Conservation (phyloP, 306 rosid species). For the Heteromeles arbutifolia region DNA sequence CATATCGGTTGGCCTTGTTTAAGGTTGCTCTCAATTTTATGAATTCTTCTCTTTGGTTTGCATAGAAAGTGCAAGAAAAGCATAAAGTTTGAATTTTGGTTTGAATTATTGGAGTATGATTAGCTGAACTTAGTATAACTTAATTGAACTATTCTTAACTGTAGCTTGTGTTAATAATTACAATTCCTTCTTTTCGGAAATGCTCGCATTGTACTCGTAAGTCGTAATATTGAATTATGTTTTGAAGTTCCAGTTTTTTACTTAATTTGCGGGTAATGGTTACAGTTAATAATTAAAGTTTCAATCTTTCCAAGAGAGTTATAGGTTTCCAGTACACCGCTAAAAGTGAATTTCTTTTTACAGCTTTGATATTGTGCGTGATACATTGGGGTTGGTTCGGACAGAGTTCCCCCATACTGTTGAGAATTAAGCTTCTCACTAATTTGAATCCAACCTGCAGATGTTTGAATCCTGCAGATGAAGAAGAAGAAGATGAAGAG, state of each 20-base stretch:
- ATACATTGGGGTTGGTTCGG: conserved; percentile 63
- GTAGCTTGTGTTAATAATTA: neutral
- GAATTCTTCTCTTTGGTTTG: neutral
- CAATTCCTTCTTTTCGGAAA: neutral
- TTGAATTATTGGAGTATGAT: neutral
- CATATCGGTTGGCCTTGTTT: conserved; percentile 90
- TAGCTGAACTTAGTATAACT: neutral
- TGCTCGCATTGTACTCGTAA: too few relatives aligned
- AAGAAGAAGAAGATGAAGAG: too few relatives aligned
- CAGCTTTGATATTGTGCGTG: conserved; percentile 86
- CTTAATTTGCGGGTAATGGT: neutral
- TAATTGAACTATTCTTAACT: neutral
- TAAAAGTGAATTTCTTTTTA: conserved; percentile 10
- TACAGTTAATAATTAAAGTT: neutral
- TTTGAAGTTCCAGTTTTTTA: neutral
- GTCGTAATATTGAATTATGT: neutral
- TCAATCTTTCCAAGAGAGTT: neutral
- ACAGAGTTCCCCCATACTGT: conserved; percentile 77
- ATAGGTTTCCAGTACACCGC: neutral
- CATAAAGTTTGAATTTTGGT: conserved; percentile 4
- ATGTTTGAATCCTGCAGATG: too few relatives aligned
- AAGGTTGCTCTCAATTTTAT: conserved; percentile 35
- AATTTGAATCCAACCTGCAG: too few relatives aligned
- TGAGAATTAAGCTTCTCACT: conserved; percentile 47
- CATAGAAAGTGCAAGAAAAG: neutral